Conservation (phyloP, 768 basidiomycete genomes). For the Phanerochaete carnosa region DNA sequence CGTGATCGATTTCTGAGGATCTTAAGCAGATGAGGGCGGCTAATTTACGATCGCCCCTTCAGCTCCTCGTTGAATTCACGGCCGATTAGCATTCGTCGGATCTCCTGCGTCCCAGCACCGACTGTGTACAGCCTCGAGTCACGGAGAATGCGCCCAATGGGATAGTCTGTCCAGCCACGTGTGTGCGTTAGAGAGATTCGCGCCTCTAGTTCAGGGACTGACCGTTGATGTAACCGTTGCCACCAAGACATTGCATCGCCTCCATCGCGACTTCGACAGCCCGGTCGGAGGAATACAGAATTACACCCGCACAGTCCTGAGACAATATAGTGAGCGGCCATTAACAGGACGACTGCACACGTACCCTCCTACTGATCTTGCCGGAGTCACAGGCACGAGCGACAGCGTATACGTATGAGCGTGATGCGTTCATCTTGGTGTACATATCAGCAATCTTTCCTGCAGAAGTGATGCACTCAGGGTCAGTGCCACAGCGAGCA, state of each 20-base stretch:
- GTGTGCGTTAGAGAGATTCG: neutral
- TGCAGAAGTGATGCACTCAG: constrained; percentile 24
- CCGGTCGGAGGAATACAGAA: constrained; percentile 89
- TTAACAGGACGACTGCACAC: constrained; percentile 23
- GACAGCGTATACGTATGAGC: constrained; percentile 92
- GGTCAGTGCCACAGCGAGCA: constrained; percentile 11
- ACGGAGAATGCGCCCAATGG: constrained; percentile 81
- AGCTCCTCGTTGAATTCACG: constrained; percentile 85
- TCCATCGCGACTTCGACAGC: constrained; percentile 90
- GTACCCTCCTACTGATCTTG: constrained; percentile 71
- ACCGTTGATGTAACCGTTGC: constrained; percentile 97
- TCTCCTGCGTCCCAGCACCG: constrained; percentile 97
- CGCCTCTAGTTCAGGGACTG: constrained; percentile 15
- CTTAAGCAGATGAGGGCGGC: neutral
- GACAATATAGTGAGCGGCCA: neutral
- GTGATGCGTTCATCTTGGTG: constrained; percentile 83
- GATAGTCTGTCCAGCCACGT: constrained; percentile 61
- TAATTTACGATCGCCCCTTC: constrained; percentile 20
- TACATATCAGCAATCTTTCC: constrained; percentile 93
- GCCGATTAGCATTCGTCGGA: constrained; percentile 90
- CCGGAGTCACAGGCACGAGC: constrained; percentile 84
- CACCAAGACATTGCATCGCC: constrained; percentile 91
- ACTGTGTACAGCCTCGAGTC: constrained; percentile 90
- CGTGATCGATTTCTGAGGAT: neutral
- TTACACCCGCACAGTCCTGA: constrained; percentile 94